phyloP scores from a whole-genome alignment of 306 rosid species.

The Cajanus cajan region DNA sequence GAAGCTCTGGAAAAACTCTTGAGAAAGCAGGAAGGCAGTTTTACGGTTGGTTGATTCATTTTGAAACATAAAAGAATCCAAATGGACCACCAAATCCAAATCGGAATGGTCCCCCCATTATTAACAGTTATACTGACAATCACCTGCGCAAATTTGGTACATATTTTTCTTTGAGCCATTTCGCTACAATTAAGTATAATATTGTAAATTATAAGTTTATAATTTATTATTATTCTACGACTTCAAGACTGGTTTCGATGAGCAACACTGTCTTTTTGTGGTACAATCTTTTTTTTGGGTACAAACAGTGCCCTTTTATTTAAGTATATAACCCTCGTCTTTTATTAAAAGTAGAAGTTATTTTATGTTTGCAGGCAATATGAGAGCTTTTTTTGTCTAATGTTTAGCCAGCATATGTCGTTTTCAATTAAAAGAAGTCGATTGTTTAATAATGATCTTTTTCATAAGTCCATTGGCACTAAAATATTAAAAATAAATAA shows the following conservation, averaged over 20 bases:
- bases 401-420: neutral
- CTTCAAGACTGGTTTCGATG: neutral
- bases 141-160: conserved; percentile 90
- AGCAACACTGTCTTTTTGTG: neutral
- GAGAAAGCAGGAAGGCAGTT: conserved; percentile 89
- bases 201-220: neutral
- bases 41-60: conserved; percentile 78
- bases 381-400: neutral
- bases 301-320: too few species aligned
- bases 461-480: neutral
- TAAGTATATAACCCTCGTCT: neutral
- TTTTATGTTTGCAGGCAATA: neutral
- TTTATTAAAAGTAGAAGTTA: neutral
- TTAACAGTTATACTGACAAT: conserved; percentile 61
- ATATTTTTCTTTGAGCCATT: conserved; percentile 26
- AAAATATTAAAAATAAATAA: neutral
- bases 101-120: conserved; percentile 46
- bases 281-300: too few species aligned
- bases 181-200: neutral
- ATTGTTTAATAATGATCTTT: neutral
- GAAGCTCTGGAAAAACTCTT: conserved; percentile 87
- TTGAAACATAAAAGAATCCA: conserved; percentile 68
- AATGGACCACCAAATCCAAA: conserved; percentile 47
- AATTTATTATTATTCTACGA: neutral
- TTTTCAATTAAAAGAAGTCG: neutral